Evolutionary conservation across 306 rosid genomes (phyloP), one percentile per base, ranked within the genome.

Genomic region (Echinosophora koreensis): DNA sequence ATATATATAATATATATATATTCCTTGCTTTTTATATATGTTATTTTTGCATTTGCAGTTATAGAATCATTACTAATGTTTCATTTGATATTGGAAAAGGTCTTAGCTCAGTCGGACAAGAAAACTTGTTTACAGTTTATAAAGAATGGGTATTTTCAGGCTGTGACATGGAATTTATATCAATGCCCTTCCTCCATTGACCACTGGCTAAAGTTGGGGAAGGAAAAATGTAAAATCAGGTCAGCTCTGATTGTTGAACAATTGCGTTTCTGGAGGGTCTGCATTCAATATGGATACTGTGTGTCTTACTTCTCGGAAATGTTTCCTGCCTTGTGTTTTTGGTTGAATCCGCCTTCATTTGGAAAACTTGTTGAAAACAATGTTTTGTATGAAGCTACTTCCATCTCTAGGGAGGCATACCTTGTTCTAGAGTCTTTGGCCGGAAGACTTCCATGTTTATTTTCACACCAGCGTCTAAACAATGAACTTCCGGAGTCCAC

Each of bases 371-470:
- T 76, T 38, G 86, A 82, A 81, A 80, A 79, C 51, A 50, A 81
- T 55, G 77, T 92, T 73, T 78, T 95, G 76, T 14, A 56, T 84
- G 99, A 92, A 71, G 87, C 81, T 85, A 73, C 84, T 78, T 88
- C 96, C 72, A 87, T 95, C 57, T 88, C 94, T 49, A 80, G 72
- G 63, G 97, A 95, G 82, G 89, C 90, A 60, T 95, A 85, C 85
- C 99, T 90, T 74, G 88, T 92, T 78, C 81, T 95, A 80, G 93
- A 81, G 88, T 91, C 93, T 69, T 86, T 95, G 87, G 91, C 97
- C 42, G 69, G 88, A 75, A 90, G 87, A 71, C 97, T 95, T 64
- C 99, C 97, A 28, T 84, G 82, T 77, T 73, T 88, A 73, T 91
- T 86, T 85, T 77, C 91, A 37, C 91, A 89, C 86, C 84, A 74